Evolutionary conservation across 352 stramenopile genomes (phyloP).

Genomic region (Phytopythium vexans): DNA sequence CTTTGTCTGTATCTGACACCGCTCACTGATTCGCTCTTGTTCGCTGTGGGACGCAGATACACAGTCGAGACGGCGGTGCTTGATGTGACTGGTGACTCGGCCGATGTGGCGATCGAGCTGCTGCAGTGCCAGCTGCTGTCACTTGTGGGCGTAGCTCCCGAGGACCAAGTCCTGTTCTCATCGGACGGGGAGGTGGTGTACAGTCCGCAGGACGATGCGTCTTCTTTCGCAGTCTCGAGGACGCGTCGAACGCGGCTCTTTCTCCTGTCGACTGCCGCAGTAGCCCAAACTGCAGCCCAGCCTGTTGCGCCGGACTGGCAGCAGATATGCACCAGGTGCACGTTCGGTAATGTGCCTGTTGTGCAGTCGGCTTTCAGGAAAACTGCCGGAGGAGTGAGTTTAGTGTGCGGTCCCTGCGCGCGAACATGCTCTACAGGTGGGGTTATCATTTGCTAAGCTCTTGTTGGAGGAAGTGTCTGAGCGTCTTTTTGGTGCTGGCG

Average conservation of each 20-base stretch:
- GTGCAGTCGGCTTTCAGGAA: constrained; percentile 56
- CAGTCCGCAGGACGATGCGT: constrained; percentile 8
- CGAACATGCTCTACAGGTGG: constrained; percentile 65
- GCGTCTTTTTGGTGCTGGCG: not conserved
- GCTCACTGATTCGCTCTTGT: not conserved
- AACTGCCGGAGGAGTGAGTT: constrained; percentile 7
- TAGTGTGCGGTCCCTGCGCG: constrained; percentile 65
- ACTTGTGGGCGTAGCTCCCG: constrained; percentile 48
- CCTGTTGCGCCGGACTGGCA: constrained; percentile 41
- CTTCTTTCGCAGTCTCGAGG: constrained; percentile 12
- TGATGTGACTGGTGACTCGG: constrained; percentile 12
- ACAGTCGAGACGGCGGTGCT: constrained; percentile 4
- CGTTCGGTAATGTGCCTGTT: constrained; percentile 42
- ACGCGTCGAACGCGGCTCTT: constrained; percentile 30
- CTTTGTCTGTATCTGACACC: not conserved
- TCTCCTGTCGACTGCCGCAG: constrained; percentile 20
- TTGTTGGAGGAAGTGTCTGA: constrained; percentile 5
- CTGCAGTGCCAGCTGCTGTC: constrained; percentile 73
- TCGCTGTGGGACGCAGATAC: constrained; percentile 3
- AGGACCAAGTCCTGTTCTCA: constrained; percentile 57
- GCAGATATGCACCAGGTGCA: constrained; percentile 58
- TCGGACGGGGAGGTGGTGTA: constrained; percentile 36
- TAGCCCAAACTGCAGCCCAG: not conserved
- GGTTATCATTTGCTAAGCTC: not conserved
- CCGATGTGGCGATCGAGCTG: constrained; percentile 44